A percentile compares a stretch with the other conserved stretches of the same genome.
phyloP scores from a whole-genome alignment of 176 grass and related monocot species.

The Musa itinerans region DNA sequence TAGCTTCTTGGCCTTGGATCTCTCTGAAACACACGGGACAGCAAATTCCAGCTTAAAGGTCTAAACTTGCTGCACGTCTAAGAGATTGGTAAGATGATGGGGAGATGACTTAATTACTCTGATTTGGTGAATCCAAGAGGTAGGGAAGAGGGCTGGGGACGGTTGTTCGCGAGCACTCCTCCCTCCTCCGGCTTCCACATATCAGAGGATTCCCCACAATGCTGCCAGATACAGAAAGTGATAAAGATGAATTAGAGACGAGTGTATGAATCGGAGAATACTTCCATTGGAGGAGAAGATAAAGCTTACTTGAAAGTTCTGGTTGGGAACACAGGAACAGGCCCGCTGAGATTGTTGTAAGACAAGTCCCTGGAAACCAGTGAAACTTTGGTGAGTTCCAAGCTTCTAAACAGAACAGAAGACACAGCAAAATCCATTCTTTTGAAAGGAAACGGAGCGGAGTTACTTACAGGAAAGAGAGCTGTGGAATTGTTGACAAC shows the following conservation, averaged over 20 bases:
- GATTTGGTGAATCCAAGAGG: slow-evolving; percentile 52
- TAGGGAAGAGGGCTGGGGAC: slow-evolving; percentile 42
- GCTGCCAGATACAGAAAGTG: slow-evolving; percentile 20
- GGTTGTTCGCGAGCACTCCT: slow-evolving; percentile 47
- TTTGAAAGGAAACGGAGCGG: slow-evolving; percentile 7
- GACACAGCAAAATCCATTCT: slow-evolving; percentile 8
- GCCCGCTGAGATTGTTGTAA: slow-evolving; percentile 89
- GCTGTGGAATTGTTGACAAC: slow-evolving; percentile 60
- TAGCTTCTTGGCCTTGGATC: slow-evolving; percentile 59
- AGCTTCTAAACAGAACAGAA: background rate
- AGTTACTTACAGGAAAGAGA: slow-evolving; percentile 58
- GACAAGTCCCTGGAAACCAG: slow-evolving; percentile 70
- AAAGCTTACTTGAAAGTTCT: slow-evolving; percentile 78
- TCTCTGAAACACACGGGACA: slow-evolving; percentile 21
- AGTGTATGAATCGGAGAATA: background rate
- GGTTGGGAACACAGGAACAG: slow-evolving; percentile 63
- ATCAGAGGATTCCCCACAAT: slow-evolving; percentile 85
- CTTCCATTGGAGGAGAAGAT: background rate
- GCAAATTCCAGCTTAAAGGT: slow-evolving; percentile 3
- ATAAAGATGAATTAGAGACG: background rate
- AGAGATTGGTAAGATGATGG: slow-evolving; percentile 11
- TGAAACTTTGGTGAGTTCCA: background rate
- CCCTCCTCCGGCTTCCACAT: slow-evolving; percentile 44
- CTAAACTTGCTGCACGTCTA: slow-evolving; percentile 21
- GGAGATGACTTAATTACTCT: slow-evolving; percentile 19